Evolutionary conservation across 495 filamentous ascomycete species (phyloP).

Genomic region (Hypoxylon fragiforme): DNA sequence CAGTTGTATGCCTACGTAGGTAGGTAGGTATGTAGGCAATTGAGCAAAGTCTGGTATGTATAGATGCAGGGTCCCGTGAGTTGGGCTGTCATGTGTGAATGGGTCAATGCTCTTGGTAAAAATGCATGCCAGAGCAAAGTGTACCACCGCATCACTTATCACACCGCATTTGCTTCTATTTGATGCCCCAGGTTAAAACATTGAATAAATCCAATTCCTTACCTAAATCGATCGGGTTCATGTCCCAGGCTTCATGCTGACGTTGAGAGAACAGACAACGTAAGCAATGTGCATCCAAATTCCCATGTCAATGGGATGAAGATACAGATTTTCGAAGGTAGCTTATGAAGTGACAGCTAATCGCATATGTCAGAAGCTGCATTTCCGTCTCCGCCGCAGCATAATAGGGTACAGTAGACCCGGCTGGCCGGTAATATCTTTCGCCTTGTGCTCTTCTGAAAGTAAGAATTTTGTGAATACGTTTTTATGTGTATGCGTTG

Average conservation of each 20-base stretch:
- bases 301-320: constrained; percentile 8
- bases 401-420: constrained; percentile 26
- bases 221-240: constrained; percentile 31
- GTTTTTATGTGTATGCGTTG: too few relatives aligned
- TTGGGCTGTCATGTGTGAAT: constrained; percentile 8
- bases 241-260: constrained; percentile 33
- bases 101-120: constrained; percentile 11
- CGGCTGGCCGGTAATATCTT: too few relatives aligned
- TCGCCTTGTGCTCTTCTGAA: too few relatives aligned
- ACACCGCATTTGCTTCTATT: constrained; percentile 2
- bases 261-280: constrained; percentile 21
- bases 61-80: too few relatives aligned
- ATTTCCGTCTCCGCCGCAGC: constrained; percentile 32
- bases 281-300: constrained; percentile 22
- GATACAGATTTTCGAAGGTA: not conserved
- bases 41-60: too few relatives aligned
- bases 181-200: not conserved
- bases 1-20: too few relatives aligned
- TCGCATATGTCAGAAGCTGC: constrained; percentile 19
- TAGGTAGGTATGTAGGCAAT: too few relatives aligned
- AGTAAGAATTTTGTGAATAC: too few relatives aligned
- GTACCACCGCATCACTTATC: constrained; percentile 6
- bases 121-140: constrained; percentile 24
- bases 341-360: constrained; percentile 22
- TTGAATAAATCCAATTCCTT: constrained; percentile 17